Conservation (phyloP, 2,329 filamentous ascomycete genomes). For the Hyphodiscus sp. region DNA sequence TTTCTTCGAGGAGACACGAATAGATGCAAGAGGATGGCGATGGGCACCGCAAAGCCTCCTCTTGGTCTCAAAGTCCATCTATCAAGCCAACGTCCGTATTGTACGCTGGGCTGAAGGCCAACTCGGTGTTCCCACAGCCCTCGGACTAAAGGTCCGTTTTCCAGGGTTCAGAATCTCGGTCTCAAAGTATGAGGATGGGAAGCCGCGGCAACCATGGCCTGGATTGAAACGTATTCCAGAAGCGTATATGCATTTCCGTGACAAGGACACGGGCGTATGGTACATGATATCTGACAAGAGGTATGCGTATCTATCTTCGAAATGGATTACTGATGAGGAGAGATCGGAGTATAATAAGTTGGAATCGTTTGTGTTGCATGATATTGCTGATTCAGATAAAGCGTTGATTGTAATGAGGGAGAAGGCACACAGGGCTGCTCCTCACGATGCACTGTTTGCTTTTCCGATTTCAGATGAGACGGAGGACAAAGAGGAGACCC, state of each 20-base stretch:
- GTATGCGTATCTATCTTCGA: background rate
- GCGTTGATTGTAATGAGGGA: slow-evolving; percentile 1
- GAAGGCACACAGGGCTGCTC: background rate
- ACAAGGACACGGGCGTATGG: background rate
- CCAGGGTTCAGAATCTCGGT: background rate
- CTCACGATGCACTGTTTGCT: background rate
- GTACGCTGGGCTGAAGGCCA: background rate
- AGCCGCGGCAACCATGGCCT: slow-evolving; percentile 6
- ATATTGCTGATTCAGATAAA: slow-evolving; percentile 3
- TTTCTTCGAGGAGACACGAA: slow-evolving; percentile 1
- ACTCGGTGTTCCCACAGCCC: slow-evolving; percentile 1
- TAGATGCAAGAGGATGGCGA: slow-evolving; percentile 18
- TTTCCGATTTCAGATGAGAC: background rate
- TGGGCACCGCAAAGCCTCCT: slow-evolving; percentile 23
- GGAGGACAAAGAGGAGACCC: background rate
- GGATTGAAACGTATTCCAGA: slow-evolving; percentile 5
- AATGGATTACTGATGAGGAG: slow-evolving; percentile 8
- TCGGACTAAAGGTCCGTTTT: slow-evolving; percentile 3
- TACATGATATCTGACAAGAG: slow-evolving; percentile 5
- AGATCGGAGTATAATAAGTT: slow-evolving; percentile 3
- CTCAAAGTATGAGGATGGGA: slow-evolving; percentile 3
- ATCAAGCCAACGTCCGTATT: background rate
- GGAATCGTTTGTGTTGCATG: slow-evolving; percentile 6
- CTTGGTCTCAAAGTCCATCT: background rate
- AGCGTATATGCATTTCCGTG: slow-evolving; percentile 3